A percentile compares a stretch with the other conserved stretches of the same genome.
phyloP scores from a whole-genome alignment of 2,329 filamentous ascomycete species.

The Periconia sp. region DNA sequence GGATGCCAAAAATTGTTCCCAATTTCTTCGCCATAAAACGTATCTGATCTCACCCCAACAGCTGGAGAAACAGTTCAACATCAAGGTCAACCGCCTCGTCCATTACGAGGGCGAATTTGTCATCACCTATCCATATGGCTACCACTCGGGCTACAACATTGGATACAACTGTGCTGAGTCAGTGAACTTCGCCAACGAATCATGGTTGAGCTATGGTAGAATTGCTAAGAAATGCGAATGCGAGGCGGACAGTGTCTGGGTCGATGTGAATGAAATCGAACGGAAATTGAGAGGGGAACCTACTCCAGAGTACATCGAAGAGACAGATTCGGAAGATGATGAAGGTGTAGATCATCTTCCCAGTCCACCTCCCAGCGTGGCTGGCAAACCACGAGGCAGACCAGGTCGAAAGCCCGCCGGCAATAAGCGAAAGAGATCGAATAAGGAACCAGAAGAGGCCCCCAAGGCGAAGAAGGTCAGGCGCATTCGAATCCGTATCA shows the following conservation, averaged over 20 bases:
- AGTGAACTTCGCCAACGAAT: conserved; percentile 95
- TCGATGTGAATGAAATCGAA: conserved; percentile 94
- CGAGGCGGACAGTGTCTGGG: conserved; percentile 97
- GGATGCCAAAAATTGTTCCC: conserved; percentile 92
- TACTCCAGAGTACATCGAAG: conserved; percentile 77
- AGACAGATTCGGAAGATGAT: conserved; percentile 70
- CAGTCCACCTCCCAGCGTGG: conserved; percentile 75
- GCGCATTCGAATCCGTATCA: conserved; percentile 69
- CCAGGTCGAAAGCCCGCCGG: conserved; percentile 73
- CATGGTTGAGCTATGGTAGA: conserved; percentile 92
- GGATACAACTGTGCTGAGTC: conserved; percentile 99
- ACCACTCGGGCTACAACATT: conserved; percentile 96
- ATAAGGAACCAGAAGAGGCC: conserved; percentile 44
- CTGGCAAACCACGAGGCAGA: conserved; percentile 69
- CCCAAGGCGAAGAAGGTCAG: conserved; percentile 72
- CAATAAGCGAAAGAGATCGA: conserved; percentile 50
- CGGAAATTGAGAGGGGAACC: conserved; percentile 86
- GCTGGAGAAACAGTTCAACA: conserved; percentile 83
- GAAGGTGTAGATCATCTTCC: conserved; percentile 65
- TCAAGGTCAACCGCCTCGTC: conserved; percentile 93
- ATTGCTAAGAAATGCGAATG: conserved; percentile 97
- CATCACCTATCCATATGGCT: conserved; percentile 97
- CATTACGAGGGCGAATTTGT: conserved; percentile 98
- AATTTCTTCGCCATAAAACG: conserved; percentile 96
- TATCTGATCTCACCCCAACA: conserved; percentile 93